Evolutionary conservation across 495 filamentous ascomycete species (phyloP).

Genomic region (Glutinoglossum americanum): DNA sequence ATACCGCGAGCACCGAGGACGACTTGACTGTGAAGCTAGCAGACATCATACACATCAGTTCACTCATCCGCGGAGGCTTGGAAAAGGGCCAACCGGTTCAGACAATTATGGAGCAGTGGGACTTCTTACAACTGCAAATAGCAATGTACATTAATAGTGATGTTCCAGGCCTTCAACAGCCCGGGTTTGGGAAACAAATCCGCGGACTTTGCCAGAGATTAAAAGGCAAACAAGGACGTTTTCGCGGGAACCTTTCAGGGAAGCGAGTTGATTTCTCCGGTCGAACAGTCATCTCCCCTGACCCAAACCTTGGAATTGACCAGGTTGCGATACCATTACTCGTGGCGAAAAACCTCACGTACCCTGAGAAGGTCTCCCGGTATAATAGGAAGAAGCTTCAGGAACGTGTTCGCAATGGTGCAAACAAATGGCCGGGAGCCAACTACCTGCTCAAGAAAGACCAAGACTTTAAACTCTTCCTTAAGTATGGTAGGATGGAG

Average conservation of each 20-base stretch:
- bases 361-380: conserved; percentile 65
- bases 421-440: conserved; percentile 64
- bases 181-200: conserved; percentile 54
- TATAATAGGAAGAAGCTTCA: conserved; percentile 70
- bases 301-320: conserved; percentile 84
- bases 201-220: conserved; percentile 86
- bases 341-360: conserved; percentile 86
- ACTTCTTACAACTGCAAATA: conserved; percentile 81
- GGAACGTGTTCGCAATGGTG: conserved; percentile 47
- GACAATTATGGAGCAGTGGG: conserved; percentile 96
- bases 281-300: conserved; percentile 89
- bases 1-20: conserved; percentile 80
- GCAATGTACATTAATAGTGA: conserved; percentile 97
- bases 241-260: conserved; percentile 87
- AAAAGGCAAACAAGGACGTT: conserved; percentile 93
- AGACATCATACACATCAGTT: conserved; percentile 81
- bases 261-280: conserved; percentile 98
- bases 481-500: conserved; percentile 51
- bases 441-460: conserved; percentile 59
- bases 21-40: conserved; percentile 87
- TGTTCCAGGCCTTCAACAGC: conserved; percentile 66
- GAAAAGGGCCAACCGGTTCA: conserved; percentile 61
- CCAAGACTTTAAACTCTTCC: conserved; percentile 40
- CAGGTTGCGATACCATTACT: conserved; percentile 78
- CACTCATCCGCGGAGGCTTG: conserved; percentile 56